Evolutionary conservation across 2,329 filamentous ascomycete genomes (phyloP).

Genomic region (Pyrenochaeta sp.): DNA sequence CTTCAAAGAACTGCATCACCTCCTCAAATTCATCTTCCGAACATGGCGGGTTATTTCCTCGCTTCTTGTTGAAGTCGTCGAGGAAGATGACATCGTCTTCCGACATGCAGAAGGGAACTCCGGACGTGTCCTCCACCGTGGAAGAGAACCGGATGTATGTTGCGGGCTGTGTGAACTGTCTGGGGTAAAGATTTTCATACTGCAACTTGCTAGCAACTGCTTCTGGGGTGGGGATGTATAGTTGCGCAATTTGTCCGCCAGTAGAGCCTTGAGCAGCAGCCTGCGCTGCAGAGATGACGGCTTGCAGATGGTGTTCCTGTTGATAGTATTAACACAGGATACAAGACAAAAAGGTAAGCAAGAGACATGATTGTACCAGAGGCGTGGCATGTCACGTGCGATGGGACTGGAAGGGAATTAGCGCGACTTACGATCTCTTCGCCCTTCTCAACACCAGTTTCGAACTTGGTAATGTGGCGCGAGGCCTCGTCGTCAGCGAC

Average conservation of each 20-base stretch:
- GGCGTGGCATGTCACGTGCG: slow-evolving; percentile 2
- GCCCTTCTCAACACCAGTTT: slow-evolving; percentile 94
- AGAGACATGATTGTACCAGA: slow-evolving; percentile 3
- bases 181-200: slow-evolving; percentile 89
- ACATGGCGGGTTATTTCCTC: slow-evolving; percentile 67
- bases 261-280: slow-evolving; percentile 59
- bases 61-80: slow-evolving; percentile 81
- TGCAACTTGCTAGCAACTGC: slow-evolving; percentile 70
- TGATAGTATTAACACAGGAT: slow-evolving; percentile 23
- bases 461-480: slow-evolving; percentile 82
- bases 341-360: slow-evolving; percentile 17
- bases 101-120: slow-evolving; percentile 92
- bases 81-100: slow-evolving; percentile 88
- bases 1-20: slow-evolving; percentile 94
- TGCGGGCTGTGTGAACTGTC: slow-evolving; percentile 79
- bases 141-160: slow-evolving; percentile 98
- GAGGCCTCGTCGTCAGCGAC: slow-evolving; percentile 84
- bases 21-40: slow-evolving; percentile 92
- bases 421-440: slow-evolving; percentile 88
- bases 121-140: slow-evolving; percentile 94
- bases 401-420: slow-evolving; percentile 31
- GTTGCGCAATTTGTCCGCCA: slow-evolving; percentile 67
- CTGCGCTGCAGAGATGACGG: slow-evolving; percentile 72
- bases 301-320: slow-evolving; percentile 95
- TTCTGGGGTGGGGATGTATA: slow-evolving; percentile 73